Evolutionary conservation across 345 rosid species (phyloP), one percentile per base, ranked within the genome.

Genomic region (Lagerstroemia speciosa): DNA sequence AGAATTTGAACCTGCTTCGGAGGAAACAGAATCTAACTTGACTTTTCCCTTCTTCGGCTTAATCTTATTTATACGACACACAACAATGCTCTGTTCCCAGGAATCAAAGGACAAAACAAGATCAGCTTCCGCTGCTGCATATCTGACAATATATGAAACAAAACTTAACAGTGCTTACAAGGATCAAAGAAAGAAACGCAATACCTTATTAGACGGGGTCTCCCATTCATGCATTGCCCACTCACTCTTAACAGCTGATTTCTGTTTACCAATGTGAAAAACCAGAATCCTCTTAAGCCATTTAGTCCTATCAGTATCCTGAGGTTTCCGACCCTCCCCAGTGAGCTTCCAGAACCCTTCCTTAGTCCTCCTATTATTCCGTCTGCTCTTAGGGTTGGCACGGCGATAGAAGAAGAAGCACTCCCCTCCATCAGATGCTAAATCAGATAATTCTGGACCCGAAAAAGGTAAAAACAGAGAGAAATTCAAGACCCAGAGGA

Each of bases 201-300:
- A 11, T 29, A 58, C 63, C 30, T 10, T 16, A 58, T 58, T 19
- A 30, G 63, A 58, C 17, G 11, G 3, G 63, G 11, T 27, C 17
- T 26, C 3, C 34, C 29, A 58, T 58, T 58, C 63, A 6, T 58
- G 63, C 63, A 58, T 58, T 15, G 63, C 63, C 63, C 32, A 58
- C 19, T 58, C 63, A 10, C 34, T 27, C 63, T 10, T 27, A 12
- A 0, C 20, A 8, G 31, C 15, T 6, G 29, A 14, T 1, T 58
- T 27, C 34, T 58, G 63, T 10, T 14, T 58, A 58, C 63, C 63
- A 3, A 15, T 9, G 33, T 30, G 33, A 58, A 27, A 58, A 14
- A 58, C 63, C 20, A 58, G 63, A 58, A n/a, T 27, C 63, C 22
- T 58, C 63, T 58, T 27, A 27, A 26, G 29, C 63, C 63, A 58